phyloP scores from a whole-genome alignment of 371 early-diverging fungal genomes.

The Funneliformis caledonium region DNA sequence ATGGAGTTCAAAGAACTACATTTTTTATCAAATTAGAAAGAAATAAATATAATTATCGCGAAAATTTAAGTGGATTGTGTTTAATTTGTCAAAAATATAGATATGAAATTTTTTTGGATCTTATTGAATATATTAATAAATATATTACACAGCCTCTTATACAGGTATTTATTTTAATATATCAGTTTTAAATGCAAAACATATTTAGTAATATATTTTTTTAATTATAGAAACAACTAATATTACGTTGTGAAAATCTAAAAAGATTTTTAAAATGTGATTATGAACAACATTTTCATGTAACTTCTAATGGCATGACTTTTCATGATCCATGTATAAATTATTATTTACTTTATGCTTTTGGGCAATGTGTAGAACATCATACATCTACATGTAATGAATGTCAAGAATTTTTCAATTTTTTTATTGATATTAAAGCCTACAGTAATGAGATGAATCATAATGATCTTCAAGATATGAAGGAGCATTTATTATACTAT shows the following conservation, averaged over 20 bases:
- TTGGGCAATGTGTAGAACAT: background rate
- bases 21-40: background rate
- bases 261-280: background rate
- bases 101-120: background rate
- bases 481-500: slow-evolving; percentile 1
- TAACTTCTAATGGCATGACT: background rate
- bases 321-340: slow-evolving; percentile 7
- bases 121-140: background rate
- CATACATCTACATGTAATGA: slow-evolving; percentile 15
- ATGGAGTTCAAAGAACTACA: background rate
- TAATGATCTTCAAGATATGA: background rate
- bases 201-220: no score
- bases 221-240: background rate
- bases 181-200: no score
- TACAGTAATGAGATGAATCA: background rate
- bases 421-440: background rate
- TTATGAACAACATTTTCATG: background rate
- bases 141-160: background rate
- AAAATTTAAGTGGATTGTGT: background rate
- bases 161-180: background rate
- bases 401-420: slow-evolving; percentile 9
- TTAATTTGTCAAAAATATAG: background rate
- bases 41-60: slow-evolving; percentile 2
- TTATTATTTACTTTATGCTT: slow-evolving; percentile 18
- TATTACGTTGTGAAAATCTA: background rate